Evolutionary conservation across 768 basidiomycete genomes (phyloP), one percentile per base, ranked within the genome.

Genomic region (Glaciozyma martinii): DNA sequence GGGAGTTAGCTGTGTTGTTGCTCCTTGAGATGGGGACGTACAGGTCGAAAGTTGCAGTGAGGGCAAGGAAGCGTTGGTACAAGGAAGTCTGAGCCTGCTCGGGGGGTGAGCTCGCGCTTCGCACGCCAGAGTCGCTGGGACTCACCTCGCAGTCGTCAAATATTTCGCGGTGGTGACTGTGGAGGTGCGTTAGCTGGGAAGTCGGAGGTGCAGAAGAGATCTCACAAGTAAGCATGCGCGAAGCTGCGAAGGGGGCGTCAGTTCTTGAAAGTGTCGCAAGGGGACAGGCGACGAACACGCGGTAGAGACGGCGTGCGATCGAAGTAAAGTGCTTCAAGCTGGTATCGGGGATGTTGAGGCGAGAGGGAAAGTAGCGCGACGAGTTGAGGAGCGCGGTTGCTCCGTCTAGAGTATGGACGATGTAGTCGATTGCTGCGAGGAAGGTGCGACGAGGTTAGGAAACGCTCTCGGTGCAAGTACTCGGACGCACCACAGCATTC

Each of bases 381-480:
- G 90, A 92, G 76, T 91, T 95, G 43, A 98, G 80, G 52, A 95
- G 80, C 1, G 91, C 89, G 0, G 89, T 93, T 5, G 91, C 90
- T 70, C 89, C 91, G 77, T 98, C 94, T 10, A 95, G 80, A 0
- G 91, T 95, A 77, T 90, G 91, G 16, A 87, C 78, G 65, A 90
- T 92, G 78, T 98, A 98, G 79, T 97, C 93, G 50, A 97, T 94
- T 5, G 94, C 94, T 75, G 89, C 93, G 77, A 94, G 98, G n/a
- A n/a, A n/a, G n/a, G n/a, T n/a, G 83, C 91, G 89, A 85, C 89
- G 66, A 64, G 27, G 19, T 19, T 47, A 19, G n/a, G 10, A 2
- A 8, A 16, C 6, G 8, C 10, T 21, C 13, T 1, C 21, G 46
- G 3, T 10, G n/a, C 46, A 23, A 23, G 21, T 15, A 47, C 21